A percentile compares a stretch with the other conserved stretches of the same genome.
Evolutionary conservation across 1,139 yeast species (phyloP).

Genomic region (Candida sp.): DNA sequence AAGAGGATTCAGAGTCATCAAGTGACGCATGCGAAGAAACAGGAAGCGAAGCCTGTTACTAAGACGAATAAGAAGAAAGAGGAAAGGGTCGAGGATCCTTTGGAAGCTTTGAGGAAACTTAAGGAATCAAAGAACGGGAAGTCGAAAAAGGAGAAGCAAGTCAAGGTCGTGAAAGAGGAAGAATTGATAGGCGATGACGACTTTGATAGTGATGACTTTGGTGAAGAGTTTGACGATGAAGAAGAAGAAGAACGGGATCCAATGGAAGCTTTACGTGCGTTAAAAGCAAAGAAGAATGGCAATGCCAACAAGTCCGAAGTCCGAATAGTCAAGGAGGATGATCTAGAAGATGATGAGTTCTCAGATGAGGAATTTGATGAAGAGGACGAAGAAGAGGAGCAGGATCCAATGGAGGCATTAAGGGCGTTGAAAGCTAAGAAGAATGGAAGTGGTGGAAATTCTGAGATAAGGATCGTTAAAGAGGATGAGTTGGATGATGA

Average conservation of each 20-base stretch:
- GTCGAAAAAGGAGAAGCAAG: conserved; percentile 10
- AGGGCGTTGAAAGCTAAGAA: conserved; percentile 23
- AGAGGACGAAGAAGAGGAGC: conserved; percentile 38
- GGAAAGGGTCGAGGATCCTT: conserved; percentile 31
- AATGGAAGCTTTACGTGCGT: conserved; percentile 26
- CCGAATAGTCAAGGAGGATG: conserved; percentile 32
- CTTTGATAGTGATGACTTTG: conserved; percentile 9
- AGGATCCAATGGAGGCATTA: conserved; percentile 28
- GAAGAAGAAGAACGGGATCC: conserved; percentile 27
- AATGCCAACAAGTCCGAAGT: conserved; percentile 5
- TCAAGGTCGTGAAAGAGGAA: conserved; percentile 30
- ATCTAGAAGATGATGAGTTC: conserved; percentile 25
- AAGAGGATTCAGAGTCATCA: conserved; percentile 21
- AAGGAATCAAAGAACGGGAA: conserved; percentile 23
- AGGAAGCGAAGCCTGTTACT: conserved; percentile 7
- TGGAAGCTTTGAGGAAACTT: conserved; percentile 24
- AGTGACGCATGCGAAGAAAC: conserved; percentile 2
- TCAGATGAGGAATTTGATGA: conserved; percentile 21
- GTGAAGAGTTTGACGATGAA: conserved; percentile 35
- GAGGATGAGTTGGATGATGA: conserved; percentile 34
- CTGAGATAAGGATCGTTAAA: conserved; percentile 21
- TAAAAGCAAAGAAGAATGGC: conserved; percentile 18
- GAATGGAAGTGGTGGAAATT: conserved; percentile 21
- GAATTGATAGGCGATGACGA: conserved; percentile 19
- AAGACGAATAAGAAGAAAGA: conserved; percentile 12